Evolutionary conservation across 345 rosid genomes (phyloP), one percentile per base, ranked within the genome.

Genomic region (Syzygium jambos): DNA sequence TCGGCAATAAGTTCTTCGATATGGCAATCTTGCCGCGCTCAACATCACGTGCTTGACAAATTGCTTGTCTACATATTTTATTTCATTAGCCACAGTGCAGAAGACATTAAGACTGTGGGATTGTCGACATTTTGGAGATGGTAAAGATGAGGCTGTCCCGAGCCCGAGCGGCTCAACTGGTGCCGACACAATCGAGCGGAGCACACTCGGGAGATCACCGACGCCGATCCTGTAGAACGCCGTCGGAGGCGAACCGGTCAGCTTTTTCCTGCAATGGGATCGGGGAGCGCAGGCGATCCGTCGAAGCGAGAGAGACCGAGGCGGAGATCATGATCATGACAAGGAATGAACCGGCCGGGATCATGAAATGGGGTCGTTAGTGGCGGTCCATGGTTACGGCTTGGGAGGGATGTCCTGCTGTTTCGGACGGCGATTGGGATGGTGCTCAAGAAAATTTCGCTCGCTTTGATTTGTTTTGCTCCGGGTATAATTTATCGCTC

Each of bases 281-380:
- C n/a, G 91, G 49, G 87, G 90, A 16, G 52, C 90, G 80, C 57
- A 90, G 11, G 43, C 91, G 86, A 63, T 92, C 93, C 53, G 91
- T 92, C 84, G 93, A 88, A 3, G 92, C 90, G 49, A 94, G 92
- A 90, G 89, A 92, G 85, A 91, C 21, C 19, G 89, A 91, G 51
- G 85, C 86, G 34, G 87, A 87, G 25, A 91, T 16, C 55, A 92
- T 29, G 3, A 89, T 57, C 34, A 92, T 11, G 25, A 91, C 93
- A 0, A 78, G 56, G 11, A 93, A 68, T 9, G 94, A 93, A 49
- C 92, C 91, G 19, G 94, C 87, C 11, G 94, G 94, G 90, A 94
- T 86, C 61, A 77, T 61, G 77, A 91, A 89, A 14, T 52, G 83
- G 51, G 91, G 89, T 29, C 90, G 89, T 6, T 91, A 23, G 52